Base-by-base conservation (phyloP, 306 rosid genomes). In the Fagus crenata region DNA sequence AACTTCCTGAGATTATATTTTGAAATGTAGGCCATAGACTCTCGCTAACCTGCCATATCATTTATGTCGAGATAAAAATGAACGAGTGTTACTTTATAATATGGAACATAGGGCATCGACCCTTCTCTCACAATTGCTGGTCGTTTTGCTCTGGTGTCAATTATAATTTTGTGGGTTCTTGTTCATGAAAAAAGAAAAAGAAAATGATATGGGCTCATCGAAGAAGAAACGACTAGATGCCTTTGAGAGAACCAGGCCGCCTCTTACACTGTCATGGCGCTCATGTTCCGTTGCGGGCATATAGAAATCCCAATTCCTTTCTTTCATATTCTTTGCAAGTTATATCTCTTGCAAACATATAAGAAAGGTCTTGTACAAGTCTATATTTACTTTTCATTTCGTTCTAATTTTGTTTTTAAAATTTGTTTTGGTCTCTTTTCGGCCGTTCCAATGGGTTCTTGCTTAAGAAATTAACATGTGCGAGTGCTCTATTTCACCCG, bases 381-480 rank as follows among this genome's bases (percentile, higher is more conserved):
- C 0, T 22, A 22, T 22, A 22, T 22, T 22, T 74, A 1, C 36
- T 9, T 36, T 33, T 5, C 12, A 17, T 4, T 51, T 60, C 12
- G 9, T 11, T 0, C 8, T n/a, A 2, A 22, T 36, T 15, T 46
- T 31, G 13, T 35, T 43, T 4, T 3, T 33, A 22, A 8, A 33
- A 22, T 36, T 4, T 13, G 17, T 40, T 3, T 4, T 0, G 13
- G 3, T 12, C 51, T 36, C 8, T 12, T 49, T 43, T 51, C 4
- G 90, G 90, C 89, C 90, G 89, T 18, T 90, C 95, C 95, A 88
- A 86, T 88, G 92, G 87, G 95, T 49, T 88, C 84, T 88, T 89
- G 9, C 68, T 65, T 58, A 33, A 28, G 49, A n/a, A 28, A 32
- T 46, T 35, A 12, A 6, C 51, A 56, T 74, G 28, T 22, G 74